Evolutionary conservation across 768 basidiomycete species (phyloP).

Genomic region (Hygrophorus russula): DNA sequence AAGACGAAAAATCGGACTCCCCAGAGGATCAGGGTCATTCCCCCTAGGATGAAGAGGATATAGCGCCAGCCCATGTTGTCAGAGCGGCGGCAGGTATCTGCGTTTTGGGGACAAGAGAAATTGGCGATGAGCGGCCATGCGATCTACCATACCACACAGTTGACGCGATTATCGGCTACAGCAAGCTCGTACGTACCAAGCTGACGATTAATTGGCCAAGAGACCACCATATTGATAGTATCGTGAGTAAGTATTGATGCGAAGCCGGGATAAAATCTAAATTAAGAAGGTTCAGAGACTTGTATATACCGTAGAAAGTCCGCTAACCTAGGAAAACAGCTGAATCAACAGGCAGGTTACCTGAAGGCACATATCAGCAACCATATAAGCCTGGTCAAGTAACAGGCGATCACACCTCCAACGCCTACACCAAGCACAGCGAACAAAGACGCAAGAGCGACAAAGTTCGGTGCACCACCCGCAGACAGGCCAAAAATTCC

Average conservation of each 20-base stretch:
- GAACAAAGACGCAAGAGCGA: conserved; percentile 39
- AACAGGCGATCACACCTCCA: conserved; percentile 29
- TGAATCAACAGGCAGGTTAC: conserved; percentile 53
- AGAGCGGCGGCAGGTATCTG: conserved; percentile 26
- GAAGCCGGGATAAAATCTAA: conserved; percentile 62
- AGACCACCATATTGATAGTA: conserved; percentile 75
- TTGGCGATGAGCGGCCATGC: conserved; percentile 69
- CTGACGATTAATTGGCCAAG: conserved; percentile 58
- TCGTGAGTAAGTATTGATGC: conserved; percentile 66
- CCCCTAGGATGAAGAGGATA: conserved; percentile 64
- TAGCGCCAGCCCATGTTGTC: conserved; percentile 70
- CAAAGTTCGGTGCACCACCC: conserved; percentile 44
- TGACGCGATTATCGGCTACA: background rate
- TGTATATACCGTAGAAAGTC: background rate
- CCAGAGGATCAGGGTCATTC: conserved; percentile 54
- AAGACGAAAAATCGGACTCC: conserved; percentile 56
- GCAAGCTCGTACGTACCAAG: conserved; percentile 15
- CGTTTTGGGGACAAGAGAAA: conserved; percentile 40
- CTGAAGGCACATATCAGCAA: conserved; percentile 1
- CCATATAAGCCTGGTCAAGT: background rate
- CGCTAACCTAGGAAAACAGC: conserved; percentile 60
- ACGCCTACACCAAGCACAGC: conserved; percentile 58
- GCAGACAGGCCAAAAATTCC: conserved; percentile 56
- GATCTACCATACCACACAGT: conserved; percentile 23
- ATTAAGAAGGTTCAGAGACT: background rate